Evolutionary conservation across 2,329 filamentous ascomycete genomes (phyloP).

Genomic region (Plectosphaerella sp.): DNA sequence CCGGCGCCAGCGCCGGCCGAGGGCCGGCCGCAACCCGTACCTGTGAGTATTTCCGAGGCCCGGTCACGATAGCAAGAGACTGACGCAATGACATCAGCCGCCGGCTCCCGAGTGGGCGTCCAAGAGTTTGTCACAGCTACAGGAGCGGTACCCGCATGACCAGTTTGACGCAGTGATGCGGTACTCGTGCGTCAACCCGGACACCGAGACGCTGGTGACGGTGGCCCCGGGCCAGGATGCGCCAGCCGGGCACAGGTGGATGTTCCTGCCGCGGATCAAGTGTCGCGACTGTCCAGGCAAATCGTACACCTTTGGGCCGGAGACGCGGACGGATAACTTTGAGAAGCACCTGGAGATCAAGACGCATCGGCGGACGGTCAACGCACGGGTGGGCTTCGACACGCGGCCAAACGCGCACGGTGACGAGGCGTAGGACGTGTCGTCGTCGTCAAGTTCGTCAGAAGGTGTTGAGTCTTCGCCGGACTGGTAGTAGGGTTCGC

Average conservation of each 20-base stretch:
- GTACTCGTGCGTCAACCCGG: conserved; percentile 73
- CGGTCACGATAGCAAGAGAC: not conserved
- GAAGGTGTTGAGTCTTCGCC: no score
- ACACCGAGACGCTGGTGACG: conserved; percentile 62
- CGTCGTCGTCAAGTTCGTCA: no score
- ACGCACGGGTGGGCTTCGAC: conserved; percentile 21
- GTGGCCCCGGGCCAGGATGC: conserved; percentile 41
- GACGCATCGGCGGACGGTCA: conserved; percentile 68
- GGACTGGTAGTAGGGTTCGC: no score
- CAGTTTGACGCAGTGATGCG: conserved; percentile 90
- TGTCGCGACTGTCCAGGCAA: conserved; percentile 93
- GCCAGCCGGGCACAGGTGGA: conserved; percentile 65
- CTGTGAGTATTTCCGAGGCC: conserved; percentile 48
- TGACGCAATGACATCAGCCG: conserved; percentile 48
- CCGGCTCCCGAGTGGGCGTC: conserved; percentile 83
- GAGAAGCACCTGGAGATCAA: conserved; percentile 88
- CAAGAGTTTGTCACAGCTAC: conserved; percentile 65
- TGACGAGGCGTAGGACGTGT: no score
- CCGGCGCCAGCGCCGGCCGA: conserved; percentile 60
- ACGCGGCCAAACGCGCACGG: conserved; percentile 8
- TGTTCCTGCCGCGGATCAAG: conserved; percentile 83
- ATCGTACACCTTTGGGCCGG: conserved; percentile 85
- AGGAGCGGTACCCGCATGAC: conserved; percentile 71
- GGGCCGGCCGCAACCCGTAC: conserved; percentile 49
- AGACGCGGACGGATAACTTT: conserved; percentile 82